These are phyloP conservation scores for Nakazawaea laoshanensis DNA, from an alignment of 805 yeast species.

Conservation along the genomic window DNA sequence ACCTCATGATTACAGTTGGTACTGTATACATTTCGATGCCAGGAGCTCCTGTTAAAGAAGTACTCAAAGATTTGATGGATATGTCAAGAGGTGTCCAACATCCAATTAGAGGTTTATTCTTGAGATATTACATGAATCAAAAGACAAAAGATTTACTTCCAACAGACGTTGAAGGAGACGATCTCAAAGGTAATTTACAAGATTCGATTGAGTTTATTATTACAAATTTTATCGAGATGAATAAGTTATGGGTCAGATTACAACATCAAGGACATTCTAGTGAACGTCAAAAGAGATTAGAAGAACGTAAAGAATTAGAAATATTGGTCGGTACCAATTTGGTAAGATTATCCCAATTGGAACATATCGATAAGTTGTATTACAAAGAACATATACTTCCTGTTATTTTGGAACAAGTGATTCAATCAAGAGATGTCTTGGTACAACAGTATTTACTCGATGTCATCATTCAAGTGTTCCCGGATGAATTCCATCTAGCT, in stretches of 20 bases:
- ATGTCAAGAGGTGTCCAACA: conserved; percentile 97
- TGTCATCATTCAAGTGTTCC: conserved; percentile 89
- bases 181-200: conserved; percentile 30
- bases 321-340: conserved; percentile 89
- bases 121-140: conserved; percentile 84
- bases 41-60: conserved; percentile 75
- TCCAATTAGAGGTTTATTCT: conserved; percentile 85
- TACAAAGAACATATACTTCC: conserved; percentile 58
- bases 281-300: conserved; percentile 64
- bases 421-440: conserved; percentile 83
- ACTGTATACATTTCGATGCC: conserved; percentile 74
- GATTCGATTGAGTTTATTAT: conserved; percentile 75
- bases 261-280: conserved; percentile 93
- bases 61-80: conserved; percentile 93
- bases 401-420: conserved; percentile 75
- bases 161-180: conserved; percentile 12
- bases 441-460: conserved; percentile 92
- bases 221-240: conserved; percentile 93
- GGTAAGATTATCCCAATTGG: conserved; percentile 80
- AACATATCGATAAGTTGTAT: conserved; percentile 52
- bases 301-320: conserved; percentile 82
- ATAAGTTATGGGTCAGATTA: conserved; percentile 92
- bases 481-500: conserved; percentile 79
- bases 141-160: conserved; percentile 65
- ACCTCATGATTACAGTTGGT: conserved; percentile 93